Evolutionary conservation across 371 early-diverging fungal species (phyloP).

Genomic region (Nematocida sp.): DNA sequence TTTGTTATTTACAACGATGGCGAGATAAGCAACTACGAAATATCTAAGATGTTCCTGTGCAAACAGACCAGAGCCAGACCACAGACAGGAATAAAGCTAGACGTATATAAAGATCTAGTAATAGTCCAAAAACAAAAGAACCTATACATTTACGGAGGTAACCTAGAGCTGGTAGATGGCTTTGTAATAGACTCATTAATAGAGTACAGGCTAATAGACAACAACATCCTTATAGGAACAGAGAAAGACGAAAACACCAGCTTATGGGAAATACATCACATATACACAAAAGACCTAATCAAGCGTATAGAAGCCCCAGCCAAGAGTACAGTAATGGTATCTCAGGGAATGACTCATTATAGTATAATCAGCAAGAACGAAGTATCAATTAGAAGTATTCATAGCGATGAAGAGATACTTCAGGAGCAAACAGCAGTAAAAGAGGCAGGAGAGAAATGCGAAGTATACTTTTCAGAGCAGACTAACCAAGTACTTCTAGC

Average conservation of each 20-base stretch:
- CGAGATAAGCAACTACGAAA: slow-evolving; percentile 26
- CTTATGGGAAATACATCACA: slow-evolving; percentile 1
- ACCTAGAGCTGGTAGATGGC: slow-evolving; percentile 38
- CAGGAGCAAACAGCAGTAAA: not conserved
- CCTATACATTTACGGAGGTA: slow-evolving; percentile 36
- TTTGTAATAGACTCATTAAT: slow-evolving; percentile 11
- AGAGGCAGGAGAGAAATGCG: slow-evolving; percentile 3
- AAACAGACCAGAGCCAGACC: slow-evolving; percentile 8
- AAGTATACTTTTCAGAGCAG: slow-evolving; percentile 26
- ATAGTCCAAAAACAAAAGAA: slow-evolving; percentile 35
- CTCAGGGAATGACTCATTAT: slow-evolving; percentile 12
- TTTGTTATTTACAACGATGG: slow-evolving; percentile 42
- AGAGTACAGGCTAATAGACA: not conserved
- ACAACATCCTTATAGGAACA: not conserved
- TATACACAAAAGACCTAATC: slow-evolving; percentile 23
- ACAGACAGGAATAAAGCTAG: not conserved
- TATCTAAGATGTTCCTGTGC: slow-evolving; percentile 32
- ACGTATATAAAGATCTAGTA: slow-evolving; percentile 14
- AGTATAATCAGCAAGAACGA: not conserved
- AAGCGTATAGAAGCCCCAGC: not conserved
- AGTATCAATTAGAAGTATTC: not conserved
- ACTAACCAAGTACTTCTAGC: slow-evolving; percentile 13
- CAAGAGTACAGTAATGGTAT: not conserved
- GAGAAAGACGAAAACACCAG: not conserved
- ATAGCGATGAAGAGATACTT: not conserved